phyloP scores from a whole-genome alignment of 169 alveolate genomes.

The Eimeria praecox region DNA sequence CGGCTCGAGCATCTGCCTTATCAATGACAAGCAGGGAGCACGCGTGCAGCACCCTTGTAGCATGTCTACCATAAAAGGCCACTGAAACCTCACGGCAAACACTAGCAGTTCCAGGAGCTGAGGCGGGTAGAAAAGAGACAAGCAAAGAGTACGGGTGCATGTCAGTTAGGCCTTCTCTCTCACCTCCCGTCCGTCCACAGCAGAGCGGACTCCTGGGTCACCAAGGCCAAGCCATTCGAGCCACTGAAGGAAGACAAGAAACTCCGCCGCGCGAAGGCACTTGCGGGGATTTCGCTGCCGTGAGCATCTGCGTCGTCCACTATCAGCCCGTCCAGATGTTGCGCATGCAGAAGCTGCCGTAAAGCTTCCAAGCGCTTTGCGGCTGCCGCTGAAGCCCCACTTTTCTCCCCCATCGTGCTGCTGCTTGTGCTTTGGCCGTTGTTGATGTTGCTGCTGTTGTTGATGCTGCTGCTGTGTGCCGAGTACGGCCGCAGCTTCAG shows the following conservation, averaged over 20 bases:
- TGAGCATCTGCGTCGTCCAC: conserved; percentile 87
- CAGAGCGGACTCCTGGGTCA: conserved; percentile 83
- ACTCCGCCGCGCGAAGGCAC: conserved; percentile 83
- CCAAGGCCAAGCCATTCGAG: conserved; percentile 85
- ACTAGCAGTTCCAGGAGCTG: not conserved
- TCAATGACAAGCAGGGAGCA: not conserved
- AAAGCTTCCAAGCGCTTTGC: conserved; percentile 64
- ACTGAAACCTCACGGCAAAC: not conserved
- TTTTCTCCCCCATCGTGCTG: conserved; percentile 34
- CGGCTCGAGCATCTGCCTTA: not conserved
- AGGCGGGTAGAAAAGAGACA: not conserved
- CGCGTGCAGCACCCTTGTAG: not conserved
- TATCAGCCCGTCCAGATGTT: conserved; percentile 82
- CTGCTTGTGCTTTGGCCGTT: not conserved
- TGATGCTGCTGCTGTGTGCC: not conserved
- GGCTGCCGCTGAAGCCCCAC: not conserved
- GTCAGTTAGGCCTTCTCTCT: not conserved
- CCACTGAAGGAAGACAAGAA: conserved; percentile 85
- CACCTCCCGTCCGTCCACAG: conserved; percentile 87
- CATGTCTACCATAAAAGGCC: not conserved
- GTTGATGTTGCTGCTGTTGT: not conserved
- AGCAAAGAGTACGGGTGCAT: not conserved
- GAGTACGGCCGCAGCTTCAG: conserved; percentile 26
- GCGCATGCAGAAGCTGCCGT: conserved; percentile 81
- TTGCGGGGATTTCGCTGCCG: conserved; percentile 84